Evolutionary conservation across 2,329 filamentous ascomycete species (phyloP).

Genomic region (Alternaria gaisen): DNA sequence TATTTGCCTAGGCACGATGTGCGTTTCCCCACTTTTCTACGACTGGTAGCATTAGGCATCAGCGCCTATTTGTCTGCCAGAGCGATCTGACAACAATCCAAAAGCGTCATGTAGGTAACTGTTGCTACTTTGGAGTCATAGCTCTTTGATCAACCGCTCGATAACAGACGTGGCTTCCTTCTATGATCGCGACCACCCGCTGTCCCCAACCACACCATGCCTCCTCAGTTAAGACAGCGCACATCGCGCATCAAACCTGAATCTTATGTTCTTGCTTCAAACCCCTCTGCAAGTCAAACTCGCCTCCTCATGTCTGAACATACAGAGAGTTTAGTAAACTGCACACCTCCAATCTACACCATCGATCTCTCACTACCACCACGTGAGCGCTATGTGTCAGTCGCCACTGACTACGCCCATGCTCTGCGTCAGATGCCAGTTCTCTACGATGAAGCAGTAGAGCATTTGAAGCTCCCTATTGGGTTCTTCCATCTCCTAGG

Average conservation of each 20-base stretch:
- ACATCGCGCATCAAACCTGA: slow-evolving; percentile 9
- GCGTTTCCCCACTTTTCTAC: neutral
- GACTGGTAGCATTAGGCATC: neutral
- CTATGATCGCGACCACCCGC: neutral
- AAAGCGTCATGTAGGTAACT: neutral
- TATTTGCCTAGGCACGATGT: neutral
- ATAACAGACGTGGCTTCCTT: slow-evolving; percentile 6
- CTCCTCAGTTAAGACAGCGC: slow-evolving; percentile 8
- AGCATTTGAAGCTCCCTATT: slow-evolving; percentile 21
- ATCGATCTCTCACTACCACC: slow-evolving; percentile 67
- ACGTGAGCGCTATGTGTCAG: slow-evolving; percentile 59
- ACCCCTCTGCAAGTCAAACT: neutral
- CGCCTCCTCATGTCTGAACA: slow-evolving; percentile 1
- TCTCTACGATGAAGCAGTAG: slow-evolving; percentile 63
- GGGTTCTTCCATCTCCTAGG: slow-evolving; percentile 48
- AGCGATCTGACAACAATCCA: neutral
- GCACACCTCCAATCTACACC: slow-evolving; percentile 50
- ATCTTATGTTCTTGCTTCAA: neutral
- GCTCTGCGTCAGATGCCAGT: slow-evolving; percentile 55
- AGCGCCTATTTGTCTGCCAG: neutral
- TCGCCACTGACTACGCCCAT: slow-evolving; percentile 58
- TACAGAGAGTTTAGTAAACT: neutral
- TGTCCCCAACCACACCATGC: slow-evolving; percentile 2
- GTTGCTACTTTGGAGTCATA: neutral
- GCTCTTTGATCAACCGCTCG: neutral